These are phyloP conservation scores for Rhizoclosmatium sp. DNA, from an alignment of 192 early-diverging fungal genomes.

Conservation along the genomic window DNA sequence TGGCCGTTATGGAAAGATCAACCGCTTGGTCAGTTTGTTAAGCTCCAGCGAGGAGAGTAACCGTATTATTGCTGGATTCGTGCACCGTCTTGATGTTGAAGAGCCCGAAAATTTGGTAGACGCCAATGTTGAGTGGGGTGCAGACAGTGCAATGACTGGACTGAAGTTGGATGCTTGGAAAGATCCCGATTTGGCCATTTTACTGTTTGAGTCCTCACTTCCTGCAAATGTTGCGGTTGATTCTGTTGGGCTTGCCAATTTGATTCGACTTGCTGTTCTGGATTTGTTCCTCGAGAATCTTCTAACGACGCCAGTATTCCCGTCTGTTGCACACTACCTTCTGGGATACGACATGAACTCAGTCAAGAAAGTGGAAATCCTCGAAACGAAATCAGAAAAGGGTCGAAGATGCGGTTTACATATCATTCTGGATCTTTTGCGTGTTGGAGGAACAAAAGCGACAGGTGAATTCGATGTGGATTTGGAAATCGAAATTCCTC, in stretches of 20 bases:
- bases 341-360: constrained; percentile 75
- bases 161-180: constrained; percentile 36
- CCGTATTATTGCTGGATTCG: constrained; percentile 79
- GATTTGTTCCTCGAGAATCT: constrained; percentile 86
- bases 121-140: constrained; percentile 16
- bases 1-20: constrained; percentile 56
- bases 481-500: constrained; percentile 42
- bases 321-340: constrained; percentile 88
- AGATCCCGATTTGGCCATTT: constrained; percentile 34
- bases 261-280: constrained; percentile 83
- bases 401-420: constrained; percentile 52
- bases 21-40: constrained; percentile 77
- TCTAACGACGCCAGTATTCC: constrained; percentile 55
- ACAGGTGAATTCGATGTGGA: constrained; percentile 7
- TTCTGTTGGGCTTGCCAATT: constrained; percentile 52
- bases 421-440: constrained; percentile 51
- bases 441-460: constrained; percentile 5
- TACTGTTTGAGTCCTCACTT: constrained; percentile 29
- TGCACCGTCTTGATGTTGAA: constrained; percentile 76
- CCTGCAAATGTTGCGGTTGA: not conserved
- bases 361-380: constrained; percentile 43
- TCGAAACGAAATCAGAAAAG: constrained; percentile 46
- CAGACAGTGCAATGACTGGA: constrained; percentile 4
- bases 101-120: constrained; percentile 51
- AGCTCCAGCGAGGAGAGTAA: constrained; percentile 67